Evolutionary conservation across 2,329 filamentous ascomycete genomes (phyloP), one percentile per base, ranked within the genome.

Genomic region (Cladosporium colombiae): DNA sequence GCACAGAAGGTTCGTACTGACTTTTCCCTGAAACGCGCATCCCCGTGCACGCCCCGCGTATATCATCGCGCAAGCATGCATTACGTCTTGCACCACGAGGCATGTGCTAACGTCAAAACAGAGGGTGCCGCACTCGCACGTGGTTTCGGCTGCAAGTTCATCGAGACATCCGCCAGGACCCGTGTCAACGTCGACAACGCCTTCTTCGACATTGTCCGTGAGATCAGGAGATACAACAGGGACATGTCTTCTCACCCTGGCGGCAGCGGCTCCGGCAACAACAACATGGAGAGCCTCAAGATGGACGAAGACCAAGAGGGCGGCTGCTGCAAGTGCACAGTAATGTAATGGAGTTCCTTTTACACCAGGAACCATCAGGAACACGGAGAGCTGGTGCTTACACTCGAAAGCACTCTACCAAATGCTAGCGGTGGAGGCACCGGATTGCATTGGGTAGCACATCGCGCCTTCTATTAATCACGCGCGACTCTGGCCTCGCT

Each of bases 121-220:
- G 94, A 98, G 89, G 94, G 94, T 74, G 90, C 95, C 81, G 86
- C 89, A 67, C 84, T 98, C 72, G 94, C 93, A 70, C 87, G 87
- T 73, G 89, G 89, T 70, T 98, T 99, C 80, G 89, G 89, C 77
- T 99, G 95, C 89, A 96, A 95, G 78, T 99, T 98, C 83, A 96
- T 98, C 82, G 95, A 99, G 84, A 98, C 95, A 14, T 99, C 95
- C 50, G 95, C 95, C 72, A 99, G 98, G 83, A 96, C 93, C 69
- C 90, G 94, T 78, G 96, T 95, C 84, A 97, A 98, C 78, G 95
- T 99, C 75, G 95, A 99, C 81, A 93, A 96, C 81, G 93, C 94
- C 64, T 99, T 99, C 83, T 98, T 94, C 86, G 93, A 98, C 78
- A 93, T 98, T 73, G 95, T 99, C 66, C 91, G 95, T 78, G 95